Conservation (phyloP, 768 basidiomycete genomes). For the Coprinellus micaceus region DNA sequence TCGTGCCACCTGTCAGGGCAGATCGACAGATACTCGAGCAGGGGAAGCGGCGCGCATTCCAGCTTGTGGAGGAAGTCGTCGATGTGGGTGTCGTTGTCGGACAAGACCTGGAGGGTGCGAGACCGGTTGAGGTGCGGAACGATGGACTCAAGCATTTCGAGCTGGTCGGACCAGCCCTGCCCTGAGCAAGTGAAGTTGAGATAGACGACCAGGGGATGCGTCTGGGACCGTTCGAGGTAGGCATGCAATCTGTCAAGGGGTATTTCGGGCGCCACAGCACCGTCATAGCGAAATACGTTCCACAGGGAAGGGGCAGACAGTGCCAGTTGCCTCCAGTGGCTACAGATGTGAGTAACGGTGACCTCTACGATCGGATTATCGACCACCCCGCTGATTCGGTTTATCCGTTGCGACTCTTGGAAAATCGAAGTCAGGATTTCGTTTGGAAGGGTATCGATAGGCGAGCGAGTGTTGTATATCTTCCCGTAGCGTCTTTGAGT, state of each 20-base stretch:
- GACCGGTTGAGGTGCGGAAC: conserved; percentile 15
- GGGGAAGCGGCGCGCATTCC: conserved; percentile 8
- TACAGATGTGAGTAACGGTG: conserved; percentile 21
- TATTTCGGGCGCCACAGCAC: background rate
- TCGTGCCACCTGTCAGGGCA: background rate
- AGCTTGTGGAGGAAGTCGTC: background rate
- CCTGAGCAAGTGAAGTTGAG: conserved; percentile 12
- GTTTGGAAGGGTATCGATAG: conserved; percentile 14
- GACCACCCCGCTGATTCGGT: conserved; percentile 1
- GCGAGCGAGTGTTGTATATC: conserved; percentile 15
- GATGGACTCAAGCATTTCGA: conserved; percentile 8
- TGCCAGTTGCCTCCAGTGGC: conserved; percentile 17
- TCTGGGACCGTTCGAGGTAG: conserved; percentile 18
- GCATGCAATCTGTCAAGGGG: conserved; percentile 17
- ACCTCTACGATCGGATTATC: conserved; percentile 11
- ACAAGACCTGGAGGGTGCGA: conserved; percentile 14
- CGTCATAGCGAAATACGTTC: conserved; percentile 16
- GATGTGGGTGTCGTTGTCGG: conserved; percentile 2
- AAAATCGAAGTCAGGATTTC: conserved; percentile 21
- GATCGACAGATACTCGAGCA: conserved; percentile 15
- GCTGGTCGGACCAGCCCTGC: background rate
- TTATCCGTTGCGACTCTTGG: background rate
- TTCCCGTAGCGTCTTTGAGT: conserved; percentile 13
- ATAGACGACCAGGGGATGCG: conserved; percentile 14
- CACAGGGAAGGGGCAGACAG: conserved; percentile 17